phyloP scores from a whole-genome alignment of 2,329 filamentous ascomycete genomes.

The Trichoderma lentiforme region DNA sequence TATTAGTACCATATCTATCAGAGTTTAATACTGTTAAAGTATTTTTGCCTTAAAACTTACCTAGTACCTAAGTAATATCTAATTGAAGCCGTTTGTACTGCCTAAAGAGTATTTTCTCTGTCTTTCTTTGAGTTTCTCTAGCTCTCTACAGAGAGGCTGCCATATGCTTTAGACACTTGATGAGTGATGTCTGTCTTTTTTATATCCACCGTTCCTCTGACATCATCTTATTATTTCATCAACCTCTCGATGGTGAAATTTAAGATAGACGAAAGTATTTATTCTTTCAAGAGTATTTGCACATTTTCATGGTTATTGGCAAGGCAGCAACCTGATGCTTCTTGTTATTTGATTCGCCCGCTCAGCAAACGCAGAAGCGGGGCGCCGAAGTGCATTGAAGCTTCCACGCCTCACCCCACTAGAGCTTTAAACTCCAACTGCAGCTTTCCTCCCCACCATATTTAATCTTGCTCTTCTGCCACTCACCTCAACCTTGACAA shows the following conservation, averaged over 20 bases:
- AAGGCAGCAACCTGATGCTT: neutral
- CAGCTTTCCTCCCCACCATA: neutral
- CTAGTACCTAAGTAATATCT: neutral
- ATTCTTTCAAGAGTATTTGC: too few relatives aligned
- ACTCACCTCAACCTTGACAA: neutral
- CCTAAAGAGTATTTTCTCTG: neutral
- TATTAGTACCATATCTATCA: neutral
- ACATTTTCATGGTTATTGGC: neutral
- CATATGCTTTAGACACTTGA: neutral
- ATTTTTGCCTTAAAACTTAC: neutral
- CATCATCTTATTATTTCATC: too few relatives aligned
- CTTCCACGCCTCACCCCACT: constrained; percentile 24
- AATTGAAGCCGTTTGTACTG: neutral
- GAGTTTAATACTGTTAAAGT: neutral
- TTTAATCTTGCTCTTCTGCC: neutral
- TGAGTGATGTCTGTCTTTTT: too few relatives aligned
- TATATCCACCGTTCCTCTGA: too few relatives aligned
- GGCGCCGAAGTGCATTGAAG: neutral
- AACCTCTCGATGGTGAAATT: rapidly evolving
- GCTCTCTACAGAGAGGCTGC: neutral
- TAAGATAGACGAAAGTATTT: neutral
- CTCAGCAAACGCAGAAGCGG: neutral
- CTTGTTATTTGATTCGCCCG: neutral
- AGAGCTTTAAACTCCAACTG: constrained; percentile 34
- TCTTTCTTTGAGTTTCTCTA: neutral